phyloP scores from a whole-genome alignment of 108 stramenopile species.

The Epithemia pelagica region DNA sequence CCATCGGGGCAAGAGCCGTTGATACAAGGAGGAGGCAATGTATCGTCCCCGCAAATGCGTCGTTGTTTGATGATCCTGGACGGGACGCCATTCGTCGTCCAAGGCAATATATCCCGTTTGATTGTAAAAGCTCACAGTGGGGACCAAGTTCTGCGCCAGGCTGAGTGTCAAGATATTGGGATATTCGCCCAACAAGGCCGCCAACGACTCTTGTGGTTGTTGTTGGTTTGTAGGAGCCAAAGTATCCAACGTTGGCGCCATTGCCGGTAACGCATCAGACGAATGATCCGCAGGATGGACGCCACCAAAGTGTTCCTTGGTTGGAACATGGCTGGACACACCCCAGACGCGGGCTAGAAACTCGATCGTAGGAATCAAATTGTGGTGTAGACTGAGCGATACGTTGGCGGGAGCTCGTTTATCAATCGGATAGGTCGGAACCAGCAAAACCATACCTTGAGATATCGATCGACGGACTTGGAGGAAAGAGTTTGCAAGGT shows the following conservation, averaged over 20 bases:
- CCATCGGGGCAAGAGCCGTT: conserved; percentile 81
- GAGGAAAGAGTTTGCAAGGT: not conserved
- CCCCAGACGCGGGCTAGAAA: conserved; percentile 61
- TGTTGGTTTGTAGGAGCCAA: not conserved
- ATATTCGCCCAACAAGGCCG: conserved; percentile 42
- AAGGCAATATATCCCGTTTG: conserved; percentile 66
- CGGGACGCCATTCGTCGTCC: conserved; percentile 33
- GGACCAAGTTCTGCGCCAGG: conserved; percentile 63
- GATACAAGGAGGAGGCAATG: conserved; percentile 70
- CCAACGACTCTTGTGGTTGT: conserved; percentile 11
- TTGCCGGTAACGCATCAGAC: no score
- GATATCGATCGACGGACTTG: conserved; percentile 20
- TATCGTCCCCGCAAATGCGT: conserved; percentile 49
- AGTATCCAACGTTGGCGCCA: not conserved
- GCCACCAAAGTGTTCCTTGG: no score
- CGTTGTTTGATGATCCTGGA: not conserved
- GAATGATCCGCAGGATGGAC: no score
- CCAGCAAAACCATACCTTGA: conserved; percentile 22
- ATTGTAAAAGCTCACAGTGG: conserved; percentile 72
- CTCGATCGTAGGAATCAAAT: conserved; percentile 57
- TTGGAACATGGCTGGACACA: not conserved
- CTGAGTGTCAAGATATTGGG: conserved; percentile 70
- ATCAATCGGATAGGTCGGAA: conserved; percentile 62
- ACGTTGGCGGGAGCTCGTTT: no score
- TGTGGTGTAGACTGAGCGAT: no score